Evolutionary conservation across 352 stramenopile genomes (phyloP).

Genomic region (Phytopythium litorale): DNA sequence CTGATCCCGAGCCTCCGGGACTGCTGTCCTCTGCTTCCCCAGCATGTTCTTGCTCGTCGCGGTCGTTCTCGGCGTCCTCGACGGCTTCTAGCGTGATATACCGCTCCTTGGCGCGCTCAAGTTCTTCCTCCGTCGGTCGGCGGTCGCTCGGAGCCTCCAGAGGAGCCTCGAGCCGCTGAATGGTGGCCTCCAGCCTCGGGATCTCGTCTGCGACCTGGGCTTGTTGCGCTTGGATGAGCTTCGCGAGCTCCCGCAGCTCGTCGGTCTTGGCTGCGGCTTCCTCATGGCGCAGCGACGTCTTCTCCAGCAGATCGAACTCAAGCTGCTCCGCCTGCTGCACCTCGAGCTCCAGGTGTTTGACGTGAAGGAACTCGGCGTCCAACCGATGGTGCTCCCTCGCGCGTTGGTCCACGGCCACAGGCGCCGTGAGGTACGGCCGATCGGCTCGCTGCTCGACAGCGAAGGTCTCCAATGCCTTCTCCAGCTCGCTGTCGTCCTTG

Average conservation of each 20-base stretch:
- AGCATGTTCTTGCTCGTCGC: slow-evolving; percentile 9
- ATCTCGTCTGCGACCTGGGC: slow-evolving; percentile 27
- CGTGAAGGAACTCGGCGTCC: slow-evolving; percentile 60
- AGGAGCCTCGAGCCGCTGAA: slow-evolving; percentile 25
- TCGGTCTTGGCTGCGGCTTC: slow-evolving; percentile 33
- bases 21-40: background rate
- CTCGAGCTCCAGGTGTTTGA: slow-evolving; percentile 50
- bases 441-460: slow-evolving; percentile 37
- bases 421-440: slow-evolving; percentile 41
- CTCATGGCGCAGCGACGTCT: slow-evolving; percentile 49
- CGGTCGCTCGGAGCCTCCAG: slow-evolving; percentile 17
- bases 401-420: slow-evolving; percentile 33
- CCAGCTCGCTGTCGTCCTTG: slow-evolving; percentile 51
- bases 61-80: background rate
- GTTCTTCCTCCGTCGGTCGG: slow-evolving; percentile 32
- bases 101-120: slow-evolving; percentile 29
- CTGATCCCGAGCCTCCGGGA: background rate
- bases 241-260: slow-evolving; percentile 28
- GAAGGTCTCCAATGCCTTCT: slow-evolving; percentile 52
- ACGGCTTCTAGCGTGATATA: slow-evolving; percentile 23
- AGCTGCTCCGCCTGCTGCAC: slow-evolving; percentile 46
- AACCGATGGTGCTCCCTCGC: slow-evolving; percentile 31
- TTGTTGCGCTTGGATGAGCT: slow-evolving; percentile 30
- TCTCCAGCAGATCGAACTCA: slow-evolving; percentile 69
- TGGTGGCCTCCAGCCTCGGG: slow-evolving; percentile 16